Percentiles rank a stretch among this genome's conserved stretches.
These are phyloP conservation scores for Erythrobasidium yunnanense DNA, from an alignment of 768 basidiomycete genomes.

Conservation along the genomic window DNA sequence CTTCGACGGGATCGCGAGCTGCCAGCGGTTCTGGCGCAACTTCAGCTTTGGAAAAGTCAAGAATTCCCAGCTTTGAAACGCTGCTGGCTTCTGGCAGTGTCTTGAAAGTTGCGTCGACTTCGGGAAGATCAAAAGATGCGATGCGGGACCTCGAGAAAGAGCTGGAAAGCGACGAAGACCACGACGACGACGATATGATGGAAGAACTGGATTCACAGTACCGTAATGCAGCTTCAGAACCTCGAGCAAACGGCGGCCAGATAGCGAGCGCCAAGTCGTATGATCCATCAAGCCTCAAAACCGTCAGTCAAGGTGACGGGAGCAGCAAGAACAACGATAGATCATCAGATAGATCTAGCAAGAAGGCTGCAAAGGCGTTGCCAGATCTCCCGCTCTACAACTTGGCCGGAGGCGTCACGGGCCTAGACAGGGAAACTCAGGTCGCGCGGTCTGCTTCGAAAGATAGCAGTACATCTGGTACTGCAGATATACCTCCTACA, in stretches of 20 bases:
- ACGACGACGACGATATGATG: background rate
- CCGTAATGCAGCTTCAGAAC: background rate
- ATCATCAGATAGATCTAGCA: background rate
- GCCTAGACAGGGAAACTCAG: background rate
- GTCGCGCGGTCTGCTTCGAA: background rate
- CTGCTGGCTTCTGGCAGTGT: slow-evolving; percentile 2
- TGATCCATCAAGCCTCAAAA: too few relatives aligned
- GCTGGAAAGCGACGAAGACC: background rate
- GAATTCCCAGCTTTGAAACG: slow-evolving; percentile 16
- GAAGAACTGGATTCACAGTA: background rate
- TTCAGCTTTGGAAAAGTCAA: background rate
- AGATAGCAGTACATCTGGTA: too few relatives aligned
- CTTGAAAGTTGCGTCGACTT: too few relatives aligned
- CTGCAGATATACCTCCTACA: too few relatives aligned
- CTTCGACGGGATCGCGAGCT: too few relatives aligned
- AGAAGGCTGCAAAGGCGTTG: background rate
- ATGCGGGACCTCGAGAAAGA: slow-evolving; percentile 13
- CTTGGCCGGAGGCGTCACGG: background rate
- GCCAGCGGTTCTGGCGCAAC: too few relatives aligned
- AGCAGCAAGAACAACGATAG: background rate
- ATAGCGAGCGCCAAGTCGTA: too few relatives aligned
- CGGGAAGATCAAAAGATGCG: background rate
- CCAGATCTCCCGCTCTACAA: background rate
- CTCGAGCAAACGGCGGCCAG: background rate
- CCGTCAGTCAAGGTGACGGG: background rate